Evolutionary conservation across 2,329 filamentous ascomycete species (phyloP), one percentile per base, ranked within the genome.

Genomic region (Emericellopsis atlantica): DNA sequence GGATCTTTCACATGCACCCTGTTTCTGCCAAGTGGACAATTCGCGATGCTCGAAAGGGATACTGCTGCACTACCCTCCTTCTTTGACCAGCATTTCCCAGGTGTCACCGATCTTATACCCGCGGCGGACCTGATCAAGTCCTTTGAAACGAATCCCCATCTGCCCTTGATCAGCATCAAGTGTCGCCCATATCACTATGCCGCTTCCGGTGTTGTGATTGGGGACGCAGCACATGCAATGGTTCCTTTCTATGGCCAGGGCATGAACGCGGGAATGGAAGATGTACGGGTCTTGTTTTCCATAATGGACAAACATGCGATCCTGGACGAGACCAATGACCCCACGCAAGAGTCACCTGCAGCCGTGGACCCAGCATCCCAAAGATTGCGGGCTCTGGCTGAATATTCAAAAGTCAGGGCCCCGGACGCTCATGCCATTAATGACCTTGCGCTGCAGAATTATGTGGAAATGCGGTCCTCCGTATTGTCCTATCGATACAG

Each of bases 181-280:
- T 95, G 89, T 65, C 74, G 74, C 15, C 92, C 92, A 0, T 85
- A 96, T 61, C 87, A 95, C 64, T 87, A 77, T 64, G 69, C 65
- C 39, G 77, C 78, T 21, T 83, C 79, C 1, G 87, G 74, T 26
- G 87, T 94, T 44, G 86, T 98, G 38, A 58, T 98, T 31, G 92
- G 92, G 44, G 92, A 98, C 56, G 88, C 92, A 7, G 89, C 92
- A 0, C 92, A 98, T 58, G 92, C 93, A 43, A 95, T 98, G 81
- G 88, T 98, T 0, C 92, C 92, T 0, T 98, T 98, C 61, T 98
- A 96, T 59, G 92, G 92, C 0, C 92, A 98, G 59, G 92, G 92
- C 32, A 93, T 98, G 80, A 98, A 98, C 54, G 84, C 92, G 0
- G 92, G 92, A 1, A 76, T 98, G 34, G 92, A 98, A 64, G 90